These are phyloP conservation scores for Oleoguttula mirabilis DNA, from an alignment of 495 filamentous ascomycete genomes.

Conservation along the genomic window DNA sequence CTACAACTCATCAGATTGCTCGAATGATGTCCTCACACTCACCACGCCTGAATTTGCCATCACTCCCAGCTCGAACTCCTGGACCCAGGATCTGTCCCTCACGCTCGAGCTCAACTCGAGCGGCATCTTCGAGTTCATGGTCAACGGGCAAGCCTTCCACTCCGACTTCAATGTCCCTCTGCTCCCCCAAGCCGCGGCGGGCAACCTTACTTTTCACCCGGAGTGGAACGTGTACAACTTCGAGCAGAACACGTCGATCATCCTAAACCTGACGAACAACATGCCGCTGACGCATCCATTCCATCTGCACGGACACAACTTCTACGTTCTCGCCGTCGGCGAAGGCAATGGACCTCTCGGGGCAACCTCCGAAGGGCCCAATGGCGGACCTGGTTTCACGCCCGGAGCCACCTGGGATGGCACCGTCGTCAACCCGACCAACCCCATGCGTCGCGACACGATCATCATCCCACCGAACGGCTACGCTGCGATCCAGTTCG, in stretches of 20 bases:
- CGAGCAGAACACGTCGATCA: slow-evolving; percentile 8
- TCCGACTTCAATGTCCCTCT: slow-evolving; percentile 15
- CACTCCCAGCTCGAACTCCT: slow-evolving; percentile 6
- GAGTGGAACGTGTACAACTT: slow-evolving; percentile 22
- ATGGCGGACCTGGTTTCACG: slow-evolving; percentile 3
- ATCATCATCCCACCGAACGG: slow-evolving; percentile 14
- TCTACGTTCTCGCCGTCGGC: slow-evolving; percentile 20
- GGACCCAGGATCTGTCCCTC: slow-evolving; percentile 11
- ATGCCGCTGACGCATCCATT: slow-evolving; percentile 18
- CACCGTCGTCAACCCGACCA: slow-evolving; percentile 13
- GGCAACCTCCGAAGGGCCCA: neutral
- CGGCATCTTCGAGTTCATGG: slow-evolving; percentile 9
- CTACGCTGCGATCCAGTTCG: slow-evolving; percentile 19
- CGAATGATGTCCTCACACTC: slow-evolving; percentile 7
- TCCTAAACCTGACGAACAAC: slow-evolving; percentile 17
- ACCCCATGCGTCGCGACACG: slow-evolving; percentile 19
- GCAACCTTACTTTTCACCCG: slow-evolving; percentile 14
- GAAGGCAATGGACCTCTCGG: neutral
- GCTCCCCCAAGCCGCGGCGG: slow-evolving; percentile 8
- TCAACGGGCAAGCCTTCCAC: slow-evolving; percentile 15
- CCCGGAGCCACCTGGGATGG: slow-evolving; percentile 16
- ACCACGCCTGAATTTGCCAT: slow-evolving; percentile 11
- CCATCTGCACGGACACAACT: slow-evolving; percentile 23
- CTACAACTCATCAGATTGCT: slow-evolving; percentile 1
- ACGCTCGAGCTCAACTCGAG: slow-evolving; percentile 10